Percentiles rank a stretch among this genome's conserved stretches.
These are phyloP conservation scores for Fusarium denticulatum DNA, from an alignment of 2,329 filamentous ascomycete species.

Conservation along the genomic window DNA sequence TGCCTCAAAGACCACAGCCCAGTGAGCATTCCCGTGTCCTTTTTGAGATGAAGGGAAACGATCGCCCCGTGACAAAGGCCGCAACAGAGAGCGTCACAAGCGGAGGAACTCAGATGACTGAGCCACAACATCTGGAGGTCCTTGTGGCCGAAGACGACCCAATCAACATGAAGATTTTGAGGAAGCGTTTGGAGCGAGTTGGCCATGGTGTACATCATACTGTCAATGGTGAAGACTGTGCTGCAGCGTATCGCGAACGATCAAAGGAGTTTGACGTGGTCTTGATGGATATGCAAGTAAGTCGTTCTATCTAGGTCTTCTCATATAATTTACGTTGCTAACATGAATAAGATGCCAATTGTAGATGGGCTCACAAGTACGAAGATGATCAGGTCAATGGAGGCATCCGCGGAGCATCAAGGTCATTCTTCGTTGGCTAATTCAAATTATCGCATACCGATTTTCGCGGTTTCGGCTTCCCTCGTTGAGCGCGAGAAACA, in stretches of 20 bases:
- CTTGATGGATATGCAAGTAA: slow-evolving; percentile 92
- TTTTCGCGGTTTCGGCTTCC: slow-evolving; percentile 89
- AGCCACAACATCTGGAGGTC: slow-evolving; percentile 61
- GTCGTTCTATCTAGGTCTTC: slow-evolving; percentile 39
- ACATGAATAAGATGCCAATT: slow-evolving; percentile 80
- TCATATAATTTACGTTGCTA: background rate
- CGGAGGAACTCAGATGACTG: slow-evolving; percentile 26
- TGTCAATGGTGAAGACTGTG: slow-evolving; percentile 87
- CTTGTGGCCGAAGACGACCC: slow-evolving; percentile 90
- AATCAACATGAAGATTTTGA: slow-evolving; percentile 83
- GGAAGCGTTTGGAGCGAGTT: slow-evolving; percentile 80
- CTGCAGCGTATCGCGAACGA: slow-evolving; percentile 72
- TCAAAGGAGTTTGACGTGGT: slow-evolving; percentile 76
- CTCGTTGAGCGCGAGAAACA: slow-evolving; percentile 75
- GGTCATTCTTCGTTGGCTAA: slow-evolving; percentile 68
- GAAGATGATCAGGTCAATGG: slow-evolving; percentile 82
- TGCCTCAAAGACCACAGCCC: slow-evolving; percentile 45
- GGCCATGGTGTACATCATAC: slow-evolving; percentile 78
- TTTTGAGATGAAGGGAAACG: slow-evolving; percentile 50
- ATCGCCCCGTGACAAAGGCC: slow-evolving; percentile 1
- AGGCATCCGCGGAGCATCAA: slow-evolving; percentile 61
- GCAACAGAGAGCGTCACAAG: slow-evolving; percentile 41
- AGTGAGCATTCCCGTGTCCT: slow-evolving; percentile 49
- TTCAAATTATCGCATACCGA: slow-evolving; percentile 74
- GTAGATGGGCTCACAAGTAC: slow-evolving; percentile 85